phyloP scores from a whole-genome alignment of 148 eudicot species.

The Nepenthes mirabilis region DNA sequence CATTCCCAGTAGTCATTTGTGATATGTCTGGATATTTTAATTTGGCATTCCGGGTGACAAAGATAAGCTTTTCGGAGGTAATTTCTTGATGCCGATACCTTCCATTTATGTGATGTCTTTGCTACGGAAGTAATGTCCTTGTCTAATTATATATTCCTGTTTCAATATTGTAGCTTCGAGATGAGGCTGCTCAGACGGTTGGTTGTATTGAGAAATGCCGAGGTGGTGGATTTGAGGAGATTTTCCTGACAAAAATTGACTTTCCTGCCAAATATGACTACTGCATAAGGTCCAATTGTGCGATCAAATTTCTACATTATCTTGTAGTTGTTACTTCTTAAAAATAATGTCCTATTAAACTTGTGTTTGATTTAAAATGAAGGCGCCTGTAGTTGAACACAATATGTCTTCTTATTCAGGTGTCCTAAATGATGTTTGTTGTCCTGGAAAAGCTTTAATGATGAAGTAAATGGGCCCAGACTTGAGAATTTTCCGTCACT shows the following conservation, averaged over 20 bases:
- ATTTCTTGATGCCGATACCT: not conserved
- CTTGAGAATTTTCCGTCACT: too few species aligned
- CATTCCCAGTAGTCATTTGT: conserved; percentile 57
- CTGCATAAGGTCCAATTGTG: conserved; percentile 49
- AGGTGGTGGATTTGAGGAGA: conserved; percentile 73
- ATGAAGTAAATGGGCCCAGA: too few species aligned
- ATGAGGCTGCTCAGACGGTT: conserved; percentile 66
- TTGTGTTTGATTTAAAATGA: too few species aligned
- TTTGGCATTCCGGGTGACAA: conserved; percentile 64
- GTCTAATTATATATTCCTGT: not conserved
- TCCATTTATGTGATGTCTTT: not conserved
- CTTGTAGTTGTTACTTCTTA: not conserved
- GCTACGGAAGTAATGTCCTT: not conserved
- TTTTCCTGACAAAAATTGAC: conserved; percentile 72
- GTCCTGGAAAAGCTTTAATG: too few species aligned
- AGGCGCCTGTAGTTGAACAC: too few species aligned
- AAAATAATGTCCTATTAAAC: not conserved
- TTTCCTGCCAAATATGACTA: conserved; percentile 78
- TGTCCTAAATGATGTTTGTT: too few species aligned
- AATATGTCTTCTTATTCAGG: too few species aligned
- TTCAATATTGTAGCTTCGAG: conserved; percentile 48
- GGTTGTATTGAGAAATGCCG: conserved; percentile 45
- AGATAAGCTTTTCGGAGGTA: conserved; percentile 63
- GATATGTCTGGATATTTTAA: conserved; percentile 59
- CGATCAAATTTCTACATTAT: not conserved